Evolutionary conservation across 495 filamentous ascomycete species (phyloP).

Genomic region (Neurospora sp.): DNA sequence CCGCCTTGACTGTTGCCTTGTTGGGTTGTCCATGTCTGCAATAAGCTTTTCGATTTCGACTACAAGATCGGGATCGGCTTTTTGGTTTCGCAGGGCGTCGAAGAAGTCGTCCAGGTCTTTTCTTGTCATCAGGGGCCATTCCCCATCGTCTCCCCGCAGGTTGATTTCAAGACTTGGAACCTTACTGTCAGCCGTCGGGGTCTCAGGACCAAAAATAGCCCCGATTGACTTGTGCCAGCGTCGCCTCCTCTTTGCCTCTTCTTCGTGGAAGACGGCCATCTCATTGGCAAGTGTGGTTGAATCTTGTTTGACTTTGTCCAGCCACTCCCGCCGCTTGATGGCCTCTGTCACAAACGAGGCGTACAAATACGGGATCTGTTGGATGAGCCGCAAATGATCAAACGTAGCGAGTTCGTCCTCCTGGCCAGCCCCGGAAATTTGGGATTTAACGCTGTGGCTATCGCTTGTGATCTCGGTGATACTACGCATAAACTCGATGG

Average conservation of each 20-base stretch:
- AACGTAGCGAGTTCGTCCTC: constrained; percentile 61
- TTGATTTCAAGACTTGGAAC: constrained; percentile 78
- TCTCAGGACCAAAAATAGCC: constrained; percentile 36
- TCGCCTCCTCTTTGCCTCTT: constrained; percentile 77
- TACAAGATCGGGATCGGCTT: constrained; percentile 35
- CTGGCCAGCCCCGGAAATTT: constrained; percentile 61
- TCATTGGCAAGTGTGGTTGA: constrained; percentile 81
- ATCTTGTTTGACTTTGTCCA: constrained; percentile 75
- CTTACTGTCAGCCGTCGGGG: constrained; percentile 27
- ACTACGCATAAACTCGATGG: constrained; percentile 62
- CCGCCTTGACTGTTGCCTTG: constrained; percentile 61
- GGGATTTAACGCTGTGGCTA: constrained; percentile 56
- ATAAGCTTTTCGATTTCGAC: constrained; percentile 48
- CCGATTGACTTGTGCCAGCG: constrained; percentile 83
- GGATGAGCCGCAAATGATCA: constrained; percentile 62
- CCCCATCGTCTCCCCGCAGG: constrained; percentile 65
- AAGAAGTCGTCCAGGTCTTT: constrained; percentile 60
- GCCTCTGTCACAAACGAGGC: constrained; percentile 81
- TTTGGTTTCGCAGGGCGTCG: constrained; percentile 45
- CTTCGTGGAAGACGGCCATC: constrained; percentile 79
- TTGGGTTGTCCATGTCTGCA: constrained; percentile 59
- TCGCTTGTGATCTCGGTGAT: constrained; percentile 70
- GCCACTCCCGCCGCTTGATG: constrained; percentile 79
- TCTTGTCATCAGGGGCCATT: constrained; percentile 59
- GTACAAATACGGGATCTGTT: constrained; percentile 77